Evolutionary conservation across 1,284 basidiomycete species (phyloP).

Genomic region (Puccinia coronata): DNA sequence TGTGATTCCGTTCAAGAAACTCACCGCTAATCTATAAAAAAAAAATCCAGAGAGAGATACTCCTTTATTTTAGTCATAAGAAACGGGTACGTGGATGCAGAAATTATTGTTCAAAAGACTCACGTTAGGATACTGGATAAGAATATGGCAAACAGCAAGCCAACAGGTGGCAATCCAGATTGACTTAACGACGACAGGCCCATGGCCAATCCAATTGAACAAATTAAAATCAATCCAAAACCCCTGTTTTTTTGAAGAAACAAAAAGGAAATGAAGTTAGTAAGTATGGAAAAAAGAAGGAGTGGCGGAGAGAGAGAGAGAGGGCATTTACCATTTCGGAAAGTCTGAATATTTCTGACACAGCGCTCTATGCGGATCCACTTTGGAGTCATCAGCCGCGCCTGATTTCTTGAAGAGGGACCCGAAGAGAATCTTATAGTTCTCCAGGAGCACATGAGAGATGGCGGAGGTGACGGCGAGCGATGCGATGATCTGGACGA

Average conservation of each 20-base stretch:
- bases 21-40: slow-evolving; percentile 43
- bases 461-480: slow-evolving; percentile 34
- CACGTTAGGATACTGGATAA: slow-evolving; percentile 37
- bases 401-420: not conserved
- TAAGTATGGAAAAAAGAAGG: not conserved
- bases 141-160: slow-evolving; percentile 28
- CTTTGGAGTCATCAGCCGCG: too few species aligned
- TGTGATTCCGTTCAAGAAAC: slow-evolving; percentile 40
- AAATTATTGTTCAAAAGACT: too few species aligned
- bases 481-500: slow-evolving; percentile 12
- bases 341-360: slow-evolving; percentile 44
- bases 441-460: slow-evolving; percentile 38
- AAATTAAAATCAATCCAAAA: slow-evolving; percentile 13
- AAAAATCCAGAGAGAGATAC: not conserved
- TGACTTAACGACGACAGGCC: slow-evolving; percentile 4
- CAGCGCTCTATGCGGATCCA: slow-evolving; percentile 32
- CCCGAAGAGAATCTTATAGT: not conserved
- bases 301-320: too few species aligned
- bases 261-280: not conserved
- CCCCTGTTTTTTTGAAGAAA: slow-evolving; percentile 8
- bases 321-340: slow-evolving; percentile 35
- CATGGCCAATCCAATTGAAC: slow-evolving; percentile 23
- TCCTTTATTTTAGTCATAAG: not conserved
- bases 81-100: too few species aligned
- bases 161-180: slow-evolving; percentile 24